Percentiles rank a stretch among this genome's conserved stretches.
phyloP scores from a whole-genome alignment of 116 monocot species.

The Phalaenopsis hybrid region DNA sequence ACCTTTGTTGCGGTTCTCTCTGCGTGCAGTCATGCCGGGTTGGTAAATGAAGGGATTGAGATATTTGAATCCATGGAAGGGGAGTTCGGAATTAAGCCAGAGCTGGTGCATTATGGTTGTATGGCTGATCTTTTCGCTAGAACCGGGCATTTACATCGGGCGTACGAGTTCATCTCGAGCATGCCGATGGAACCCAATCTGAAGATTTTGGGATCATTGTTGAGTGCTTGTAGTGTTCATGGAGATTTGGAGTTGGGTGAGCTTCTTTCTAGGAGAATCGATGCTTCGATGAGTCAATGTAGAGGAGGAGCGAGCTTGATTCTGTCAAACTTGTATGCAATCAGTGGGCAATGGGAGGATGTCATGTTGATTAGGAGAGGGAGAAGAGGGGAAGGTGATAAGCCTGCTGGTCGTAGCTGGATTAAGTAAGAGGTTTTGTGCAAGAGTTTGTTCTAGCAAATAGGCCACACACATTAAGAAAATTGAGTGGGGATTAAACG shows the following conservation, averaged over 20 bases:
- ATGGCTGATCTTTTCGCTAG: constrained; percentile 58
- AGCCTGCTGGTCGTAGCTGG: constrained; percentile 49
- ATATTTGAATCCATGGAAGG: constrained; percentile 44
- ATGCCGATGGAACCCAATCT: constrained; percentile 56
- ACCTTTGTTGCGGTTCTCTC: constrained; percentile 52
- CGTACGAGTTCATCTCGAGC: constrained; percentile 31
- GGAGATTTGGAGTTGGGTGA: constrained; percentile 37
- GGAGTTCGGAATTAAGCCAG: constrained; percentile 25
- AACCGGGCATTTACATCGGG: constrained; percentile 34
- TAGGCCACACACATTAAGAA: constrained; percentile 15
- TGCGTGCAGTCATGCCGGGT: constrained; percentile 64
- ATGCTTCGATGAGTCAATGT: constrained; percentile 7
- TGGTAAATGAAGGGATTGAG: constrained; percentile 37
- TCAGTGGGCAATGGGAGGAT: constrained; percentile 40
- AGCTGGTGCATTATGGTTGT: constrained; percentile 63
- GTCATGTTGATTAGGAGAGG: constrained; percentile 41
- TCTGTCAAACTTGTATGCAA: constrained; percentile 63
- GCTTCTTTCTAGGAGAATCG: constrained; percentile 32
- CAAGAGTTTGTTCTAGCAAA: constrained; percentile 33
- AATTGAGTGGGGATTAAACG: constrained; percentile 23
- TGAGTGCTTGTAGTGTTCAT: constrained; percentile 58
- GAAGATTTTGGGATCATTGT: constrained; percentile 45
- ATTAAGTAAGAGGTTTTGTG: constrained; percentile 27
- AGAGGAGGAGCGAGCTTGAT: constrained; percentile 45
- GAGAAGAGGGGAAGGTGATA: constrained; percentile 15